Evolutionary conservation across 495 filamentous ascomycete genomes (phyloP).

Genomic region (Penicillium bovifimosum): DNA sequence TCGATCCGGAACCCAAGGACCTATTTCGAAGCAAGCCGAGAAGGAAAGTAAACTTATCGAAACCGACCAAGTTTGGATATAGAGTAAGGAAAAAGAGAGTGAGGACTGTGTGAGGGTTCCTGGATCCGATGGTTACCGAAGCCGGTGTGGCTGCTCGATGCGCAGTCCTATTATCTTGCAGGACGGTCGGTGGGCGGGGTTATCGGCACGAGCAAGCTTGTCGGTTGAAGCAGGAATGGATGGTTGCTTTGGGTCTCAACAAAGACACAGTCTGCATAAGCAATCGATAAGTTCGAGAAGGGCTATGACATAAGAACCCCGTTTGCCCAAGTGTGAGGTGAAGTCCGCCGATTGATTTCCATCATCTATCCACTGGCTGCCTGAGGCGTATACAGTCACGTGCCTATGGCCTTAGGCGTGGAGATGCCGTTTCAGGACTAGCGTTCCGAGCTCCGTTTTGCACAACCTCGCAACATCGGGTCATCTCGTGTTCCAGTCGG

Average conservation of each 20-base stretch:
- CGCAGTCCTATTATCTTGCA: conserved; percentile 27
- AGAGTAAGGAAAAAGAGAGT: conserved; percentile 3
- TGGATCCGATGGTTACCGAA: conserved; percentile 32
- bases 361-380: conserved; percentile 4
- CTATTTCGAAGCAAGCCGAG: conserved; percentile 14
- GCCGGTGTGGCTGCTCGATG: conserved; percentile 18
- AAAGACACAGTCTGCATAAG: conserved; percentile 12
- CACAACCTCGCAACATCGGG: conserved; percentile 45
- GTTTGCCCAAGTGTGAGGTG: conserved; percentile 25
- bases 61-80: background rate
- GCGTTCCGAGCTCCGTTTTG: conserved; percentile 39
- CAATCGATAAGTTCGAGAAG: conserved; percentile 6
- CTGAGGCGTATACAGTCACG: conserved; percentile 27
- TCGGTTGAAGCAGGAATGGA: conserved; percentile 14
- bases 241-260: conserved; percentile 9
- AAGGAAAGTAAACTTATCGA: background rate
- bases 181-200: conserved; percentile 34
- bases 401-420: conserved; percentile 9
- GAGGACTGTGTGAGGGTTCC: conserved; percentile 12
- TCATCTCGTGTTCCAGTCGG: conserved; percentile 39
- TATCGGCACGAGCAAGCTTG: conserved; percentile 20
- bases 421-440: conserved; percentile 17
- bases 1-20: conserved; percentile 41
- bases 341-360: conserved; percentile 24
- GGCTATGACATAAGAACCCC: conserved; percentile 19